These are phyloP conservation scores for Penicillium dipodomyicola DNA, from an alignment of 495 filamentous ascomycete genomes.

Conservation along the genomic window DNA sequence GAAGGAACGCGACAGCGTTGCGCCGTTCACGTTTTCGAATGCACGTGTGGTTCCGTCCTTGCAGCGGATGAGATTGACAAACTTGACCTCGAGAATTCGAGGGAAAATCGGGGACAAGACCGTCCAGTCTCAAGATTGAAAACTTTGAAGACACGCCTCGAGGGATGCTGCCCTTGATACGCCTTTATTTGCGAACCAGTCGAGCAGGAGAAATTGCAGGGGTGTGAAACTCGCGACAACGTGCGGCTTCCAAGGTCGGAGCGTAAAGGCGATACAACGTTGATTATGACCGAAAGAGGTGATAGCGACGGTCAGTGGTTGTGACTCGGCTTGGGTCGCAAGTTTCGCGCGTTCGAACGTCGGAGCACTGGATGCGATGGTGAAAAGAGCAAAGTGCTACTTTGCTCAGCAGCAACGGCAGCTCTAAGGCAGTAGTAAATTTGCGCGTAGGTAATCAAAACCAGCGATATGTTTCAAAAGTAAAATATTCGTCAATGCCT, in stretches of 20 bases:
- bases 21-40: not conserved
- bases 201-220: not conserved
- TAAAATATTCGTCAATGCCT: slow-evolving; percentile 24
- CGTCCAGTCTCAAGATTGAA: not conserved
- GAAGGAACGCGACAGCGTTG: slow-evolving; percentile 2
- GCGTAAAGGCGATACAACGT: not conserved
- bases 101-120: not conserved
- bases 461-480: slow-evolving; percentile 11
- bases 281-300: not conserved
- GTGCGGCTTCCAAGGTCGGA: not conserved
- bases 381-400: not conserved
- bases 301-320: not conserved
- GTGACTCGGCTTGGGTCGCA: not conserved
- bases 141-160: not conserved
- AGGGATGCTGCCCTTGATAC: slow-evolving; percentile 12
- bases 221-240: not conserved
- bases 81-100: not conserved
- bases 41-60: not conserved
- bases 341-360: slow-evolving; percentile 9
- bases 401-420: not conserved
- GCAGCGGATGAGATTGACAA: not conserved
- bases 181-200: not conserved
- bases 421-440: not conserved
- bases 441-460: not conserved
- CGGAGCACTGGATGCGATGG: slow-evolving; percentile 16